A percentile compares a stretch with the other conserved stretches of the same genome.
These are phyloP conservation scores for Pestalotiopsis sp. DNA, from an alignment of 2,329 filamentous ascomycete genomes.

Conservation along the genomic window DNA sequence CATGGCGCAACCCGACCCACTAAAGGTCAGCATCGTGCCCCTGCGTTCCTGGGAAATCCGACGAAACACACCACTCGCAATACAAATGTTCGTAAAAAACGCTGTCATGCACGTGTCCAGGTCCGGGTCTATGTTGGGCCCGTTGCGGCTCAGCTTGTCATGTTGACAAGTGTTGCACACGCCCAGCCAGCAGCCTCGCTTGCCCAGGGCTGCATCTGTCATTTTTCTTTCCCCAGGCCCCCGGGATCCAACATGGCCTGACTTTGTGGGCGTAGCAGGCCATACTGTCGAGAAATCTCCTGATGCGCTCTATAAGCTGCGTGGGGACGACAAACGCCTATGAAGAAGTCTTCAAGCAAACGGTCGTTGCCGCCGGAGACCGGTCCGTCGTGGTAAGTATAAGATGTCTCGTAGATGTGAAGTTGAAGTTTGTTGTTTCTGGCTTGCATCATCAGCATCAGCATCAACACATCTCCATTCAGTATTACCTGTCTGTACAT, in stretches of 20 bases:
- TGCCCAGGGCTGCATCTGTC: background rate
- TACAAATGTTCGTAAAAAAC: background rate
- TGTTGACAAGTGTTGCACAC: background rate
- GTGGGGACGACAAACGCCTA: background rate
- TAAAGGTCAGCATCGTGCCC: slow-evolving; percentile 5
- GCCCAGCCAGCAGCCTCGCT: slow-evolving; percentile 1
- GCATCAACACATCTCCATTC: slow-evolving; percentile 8
- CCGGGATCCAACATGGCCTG: slow-evolving; percentile 5
- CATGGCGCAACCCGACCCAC: slow-evolving; percentile 8
- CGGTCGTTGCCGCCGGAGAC: slow-evolving; percentile 3
- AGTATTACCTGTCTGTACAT: slow-evolving; percentile 6
- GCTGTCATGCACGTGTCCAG: background rate
- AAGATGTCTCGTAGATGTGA: slow-evolving; percentile 4
- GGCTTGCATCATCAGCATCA: slow-evolving; percentile 3
- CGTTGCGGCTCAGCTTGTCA: slow-evolving; percentile 10
- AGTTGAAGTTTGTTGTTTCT: background rate
- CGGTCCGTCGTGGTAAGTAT: slow-evolving; percentile 3
- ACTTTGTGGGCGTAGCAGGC: slow-evolving; percentile 1
- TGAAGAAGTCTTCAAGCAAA: background rate
- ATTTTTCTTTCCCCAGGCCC: background rate
- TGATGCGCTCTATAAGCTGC: background rate
- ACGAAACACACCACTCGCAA: slow-evolving; percentile 12
- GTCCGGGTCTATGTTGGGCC: background rate
- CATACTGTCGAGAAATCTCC: background rate
- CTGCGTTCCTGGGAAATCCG: slow-evolving; percentile 7